These are phyloP conservation scores for Termitomyces titanicus DNA, from an alignment of 768 basidiomycete genomes.

Conservation along the genomic window DNA sequence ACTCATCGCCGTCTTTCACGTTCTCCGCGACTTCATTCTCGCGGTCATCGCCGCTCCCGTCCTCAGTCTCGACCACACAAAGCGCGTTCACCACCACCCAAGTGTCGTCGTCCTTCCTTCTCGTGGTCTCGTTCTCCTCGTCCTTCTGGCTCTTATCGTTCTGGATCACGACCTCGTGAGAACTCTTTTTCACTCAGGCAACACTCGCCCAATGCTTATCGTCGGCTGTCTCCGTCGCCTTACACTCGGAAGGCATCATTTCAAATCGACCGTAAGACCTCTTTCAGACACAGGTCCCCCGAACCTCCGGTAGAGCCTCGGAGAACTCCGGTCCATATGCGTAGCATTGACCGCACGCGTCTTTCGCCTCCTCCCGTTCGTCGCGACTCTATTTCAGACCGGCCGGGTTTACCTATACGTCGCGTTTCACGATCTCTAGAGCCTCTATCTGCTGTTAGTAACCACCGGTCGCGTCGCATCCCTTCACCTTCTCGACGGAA, in stretches of 20 bases:
- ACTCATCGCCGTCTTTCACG: background rate
- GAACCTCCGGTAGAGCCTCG: background rate
- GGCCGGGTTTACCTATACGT: background rate
- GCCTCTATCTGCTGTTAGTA: background rate
- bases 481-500: background rate
- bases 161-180: background rate
- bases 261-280: background rate
- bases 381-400: background rate
- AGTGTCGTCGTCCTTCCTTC: background rate
- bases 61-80: constrained; percentile 4
- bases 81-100: background rate
- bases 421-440: background rate
- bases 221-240: background rate
- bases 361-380: background rate
- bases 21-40: constrained; percentile 3
- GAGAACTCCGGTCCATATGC: constrained; percentile 10
- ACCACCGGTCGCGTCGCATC: background rate
- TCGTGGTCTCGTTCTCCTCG: constrained; percentile 1
- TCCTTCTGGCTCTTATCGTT: background rate
- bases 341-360: constrained; percentile 6
- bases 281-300: background rate
- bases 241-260: background rate
- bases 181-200: background rate
- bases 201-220: background rate
- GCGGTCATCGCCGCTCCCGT: background rate